Conservation (phyloP, 192 early-diverging fungal species). For the Podila horticola region DNA sequence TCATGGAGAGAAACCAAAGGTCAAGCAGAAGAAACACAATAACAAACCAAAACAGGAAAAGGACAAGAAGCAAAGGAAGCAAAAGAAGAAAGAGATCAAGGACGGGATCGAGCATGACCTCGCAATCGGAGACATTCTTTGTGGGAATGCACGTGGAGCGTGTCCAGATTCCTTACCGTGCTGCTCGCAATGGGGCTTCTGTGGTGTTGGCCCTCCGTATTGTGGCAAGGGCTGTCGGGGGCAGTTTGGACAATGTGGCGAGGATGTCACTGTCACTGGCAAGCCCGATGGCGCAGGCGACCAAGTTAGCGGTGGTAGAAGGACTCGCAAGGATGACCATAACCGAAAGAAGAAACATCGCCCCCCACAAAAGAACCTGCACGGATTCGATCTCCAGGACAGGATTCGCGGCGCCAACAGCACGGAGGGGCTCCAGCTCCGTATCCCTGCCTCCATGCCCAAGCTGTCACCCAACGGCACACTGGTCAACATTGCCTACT, state of each 20-base stretch:
- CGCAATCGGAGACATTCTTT: background rate
- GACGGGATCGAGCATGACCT: background rate
- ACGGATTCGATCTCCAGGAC: slow-evolving; percentile 26
- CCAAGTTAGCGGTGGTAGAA: background rate
- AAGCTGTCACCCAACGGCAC: slow-evolving; percentile 15
- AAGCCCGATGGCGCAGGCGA: background rate
- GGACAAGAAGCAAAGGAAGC: background rate
- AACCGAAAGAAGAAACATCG: background rate
- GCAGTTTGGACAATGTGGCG: slow-evolving; percentile 19
- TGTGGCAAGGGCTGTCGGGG: slow-evolving; percentile 20
- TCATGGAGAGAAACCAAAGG: background rate
- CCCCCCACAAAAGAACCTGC: background rate
- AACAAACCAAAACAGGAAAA: background rate
- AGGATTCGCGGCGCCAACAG: background rate
- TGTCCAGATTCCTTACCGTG: slow-evolving; percentile 24
- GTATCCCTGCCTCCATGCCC: slow-evolving; percentile 15
- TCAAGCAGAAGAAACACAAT: background rate
- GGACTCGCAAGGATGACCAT: background rate
- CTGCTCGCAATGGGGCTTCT: slow-evolving; percentile 38
- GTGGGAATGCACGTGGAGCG: background rate
- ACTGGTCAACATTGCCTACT: slow-evolving; percentile 39
- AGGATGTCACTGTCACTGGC: background rate
- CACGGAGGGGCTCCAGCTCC: slow-evolving; percentile 13
- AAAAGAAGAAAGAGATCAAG: slow-evolving; percentile 1
- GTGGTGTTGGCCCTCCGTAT: slow-evolving; percentile 11